Percentiles rank a stretch among this genome's conserved stretches.
Conservation (phyloP, 2,329 filamentous ascomycete species). For the Venturia oleaginea region DNA sequence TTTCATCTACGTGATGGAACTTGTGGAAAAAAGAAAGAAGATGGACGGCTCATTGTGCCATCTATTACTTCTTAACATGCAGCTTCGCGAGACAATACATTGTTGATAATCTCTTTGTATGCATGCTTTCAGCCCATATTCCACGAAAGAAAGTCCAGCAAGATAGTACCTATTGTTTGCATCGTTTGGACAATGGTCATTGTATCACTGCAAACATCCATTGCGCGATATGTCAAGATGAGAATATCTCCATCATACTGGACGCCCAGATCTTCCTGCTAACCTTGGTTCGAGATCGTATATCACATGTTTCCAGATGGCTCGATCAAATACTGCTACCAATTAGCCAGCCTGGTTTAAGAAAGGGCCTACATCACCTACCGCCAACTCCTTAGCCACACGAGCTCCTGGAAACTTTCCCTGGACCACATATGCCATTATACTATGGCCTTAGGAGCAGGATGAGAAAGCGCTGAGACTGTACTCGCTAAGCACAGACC, state of each 20-base stretch:
- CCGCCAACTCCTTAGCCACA: neutral
- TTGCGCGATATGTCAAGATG: neutral
- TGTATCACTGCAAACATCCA: neutral
- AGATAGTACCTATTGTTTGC: neutral
- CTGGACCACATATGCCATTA: neutral
- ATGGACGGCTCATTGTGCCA: no score
- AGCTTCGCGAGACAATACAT: neutral
- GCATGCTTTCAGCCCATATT: neutral
- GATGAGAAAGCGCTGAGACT: neutral
- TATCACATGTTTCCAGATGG: neutral
- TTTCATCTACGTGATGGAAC: neutral
- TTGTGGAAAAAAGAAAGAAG: neutral
- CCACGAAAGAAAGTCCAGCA: no score
- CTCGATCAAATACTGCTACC: neutral
- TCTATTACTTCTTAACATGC: neutral
- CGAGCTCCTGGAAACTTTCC: neutral
- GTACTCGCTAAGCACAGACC: neutral
- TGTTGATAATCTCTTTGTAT: neutral
- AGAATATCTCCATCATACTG: neutral
- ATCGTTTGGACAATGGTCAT: neutral
- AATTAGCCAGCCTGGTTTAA: no score
- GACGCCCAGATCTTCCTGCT: neutral
- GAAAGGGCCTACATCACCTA: no score
- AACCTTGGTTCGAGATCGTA: neutral
- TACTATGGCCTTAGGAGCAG: neutral